A percentile compares a stretch with the other conserved stretches of the same genome.
These are phyloP conservation scores for Dryas alaskensis DNA, from an alignment of 306 rosid genomes.

Conservation along the genomic window DNA sequence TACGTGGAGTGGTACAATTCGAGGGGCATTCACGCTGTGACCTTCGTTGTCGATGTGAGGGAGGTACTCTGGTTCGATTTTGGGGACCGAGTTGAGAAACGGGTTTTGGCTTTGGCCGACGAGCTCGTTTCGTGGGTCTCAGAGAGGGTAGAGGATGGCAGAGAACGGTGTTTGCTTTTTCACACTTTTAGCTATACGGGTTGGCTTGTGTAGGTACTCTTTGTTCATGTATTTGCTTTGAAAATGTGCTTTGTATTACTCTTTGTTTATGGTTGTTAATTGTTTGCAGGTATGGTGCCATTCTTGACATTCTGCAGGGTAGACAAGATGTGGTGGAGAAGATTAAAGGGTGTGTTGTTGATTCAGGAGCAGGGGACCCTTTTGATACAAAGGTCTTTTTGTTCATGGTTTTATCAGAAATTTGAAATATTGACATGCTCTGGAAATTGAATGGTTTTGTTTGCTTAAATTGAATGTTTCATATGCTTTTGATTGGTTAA, in stretches of 20 bases:
- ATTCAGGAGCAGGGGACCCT: slow-evolving; percentile 88
- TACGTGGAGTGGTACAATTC: slow-evolving; percentile 87
- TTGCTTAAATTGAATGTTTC: not conserved
- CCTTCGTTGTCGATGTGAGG: slow-evolving; percentile 57
- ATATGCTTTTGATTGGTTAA: not conserved
- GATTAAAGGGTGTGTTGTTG: slow-evolving; percentile 77
- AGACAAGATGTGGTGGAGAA: slow-evolving; percentile 52
- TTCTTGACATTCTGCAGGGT: slow-evolving; percentile 51
- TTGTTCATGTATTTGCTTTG: not conserved
- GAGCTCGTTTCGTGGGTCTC: slow-evolving; percentile 63
- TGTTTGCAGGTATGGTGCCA: slow-evolving; percentile 65
- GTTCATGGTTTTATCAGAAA: not conserved
- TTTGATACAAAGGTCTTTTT: slow-evolving; percentile 69
- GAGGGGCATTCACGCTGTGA: slow-evolving; percentile 63
- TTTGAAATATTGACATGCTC: not conserved
- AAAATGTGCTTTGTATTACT: not conserved
- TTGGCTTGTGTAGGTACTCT: slow-evolving; percentile 79
- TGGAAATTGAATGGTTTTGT: not conserved
- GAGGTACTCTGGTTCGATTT: slow-evolving; percentile 57
- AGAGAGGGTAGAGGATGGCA: slow-evolving; percentile 44
- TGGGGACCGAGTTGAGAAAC: slow-evolving; percentile 49
- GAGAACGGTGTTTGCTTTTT: slow-evolving; percentile 65
- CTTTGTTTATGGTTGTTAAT: not conserved
- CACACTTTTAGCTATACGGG: slow-evolving; percentile 94
- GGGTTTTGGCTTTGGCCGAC: slow-evolving; percentile 42